Conservation (phyloP, 2,329 filamentous ascomycete genomes). For the Aspergillus oerlinghausenensis region DNA sequence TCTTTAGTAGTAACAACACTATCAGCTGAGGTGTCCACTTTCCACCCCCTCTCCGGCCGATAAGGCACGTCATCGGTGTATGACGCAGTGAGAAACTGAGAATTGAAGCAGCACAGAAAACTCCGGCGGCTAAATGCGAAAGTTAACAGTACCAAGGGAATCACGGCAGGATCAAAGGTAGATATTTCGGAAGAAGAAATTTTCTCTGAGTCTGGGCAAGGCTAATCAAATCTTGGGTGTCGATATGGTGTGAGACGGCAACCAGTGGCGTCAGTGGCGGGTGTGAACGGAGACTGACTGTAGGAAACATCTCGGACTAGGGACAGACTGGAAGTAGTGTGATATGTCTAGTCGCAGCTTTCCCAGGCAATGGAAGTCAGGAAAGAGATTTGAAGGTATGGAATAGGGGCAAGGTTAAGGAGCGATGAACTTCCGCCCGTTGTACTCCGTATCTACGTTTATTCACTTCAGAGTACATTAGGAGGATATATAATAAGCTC, state of each 20-base stretch:
- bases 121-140: neutral
- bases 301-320: neutral
- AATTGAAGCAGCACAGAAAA: neutral
- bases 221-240: neutral
- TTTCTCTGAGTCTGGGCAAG: neutral
- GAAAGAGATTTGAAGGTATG: neutral
- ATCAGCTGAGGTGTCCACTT: neutral
- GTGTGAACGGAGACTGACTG: constrained; percentile 11
- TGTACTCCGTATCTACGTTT: no score
- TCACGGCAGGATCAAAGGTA: neutral
- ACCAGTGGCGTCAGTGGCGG: constrained; percentile 25
- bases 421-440: neutral
- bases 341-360: neutral
- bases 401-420: neutral
- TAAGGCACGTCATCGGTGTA: neutral
- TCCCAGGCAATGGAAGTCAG: neutral
- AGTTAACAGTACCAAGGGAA: neutral
- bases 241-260: constrained; percentile 4
- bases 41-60: neutral
- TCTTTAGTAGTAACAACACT: neutral
- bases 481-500: neutral
- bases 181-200: neutral
- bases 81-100: neutral
- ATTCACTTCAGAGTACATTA: neutral
- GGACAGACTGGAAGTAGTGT: neutral